Evolutionary conservation across 331 rosid genomes (phyloP).

Genomic region (Stylosanthes scabra): DNA sequence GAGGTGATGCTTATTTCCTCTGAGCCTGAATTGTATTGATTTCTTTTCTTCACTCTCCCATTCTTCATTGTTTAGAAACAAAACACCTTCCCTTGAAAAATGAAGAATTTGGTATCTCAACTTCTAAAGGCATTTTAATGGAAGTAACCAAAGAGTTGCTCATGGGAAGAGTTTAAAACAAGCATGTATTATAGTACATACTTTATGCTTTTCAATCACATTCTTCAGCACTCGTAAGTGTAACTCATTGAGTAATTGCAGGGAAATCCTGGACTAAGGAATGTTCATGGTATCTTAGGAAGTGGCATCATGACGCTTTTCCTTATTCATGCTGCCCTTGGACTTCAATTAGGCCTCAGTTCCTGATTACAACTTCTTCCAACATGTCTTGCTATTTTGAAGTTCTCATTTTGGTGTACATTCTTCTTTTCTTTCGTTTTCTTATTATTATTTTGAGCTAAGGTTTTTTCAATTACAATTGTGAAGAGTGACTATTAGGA

Average conservation of each 20-base stretch:
- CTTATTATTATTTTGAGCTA: not conserved
- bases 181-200: too few species aligned
- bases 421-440: slow-evolving; percentile 20
- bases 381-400: slow-evolving; percentile 6
- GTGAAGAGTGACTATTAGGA: slow-evolving; percentile 10
- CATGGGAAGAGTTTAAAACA: too few species aligned
- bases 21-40: not conserved
- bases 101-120: too few species aligned
- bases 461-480: slow-evolving; percentile 25
- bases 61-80: too few species aligned
- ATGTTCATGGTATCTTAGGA: slow-evolving; percentile 87
- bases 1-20: slow-evolving; percentile 58
- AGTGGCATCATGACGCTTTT: slow-evolving; percentile 93
- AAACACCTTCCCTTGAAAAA: too few species aligned
- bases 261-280: slow-evolving; percentile 84
- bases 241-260: slow-evolving; percentile 45
- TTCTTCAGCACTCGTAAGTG: not conserved
- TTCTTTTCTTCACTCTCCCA: not conserved
- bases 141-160: too few species aligned
- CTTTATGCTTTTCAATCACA: too few species aligned
- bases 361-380: slow-evolving; percentile 41
- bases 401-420: slow-evolving; percentile 32
- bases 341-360: slow-evolving; percentile 88
- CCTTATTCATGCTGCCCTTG: slow-evolving; percentile 87
- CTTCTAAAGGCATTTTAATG: too few species aligned